Evolutionary conservation across 768 basidiomycete species (phyloP).

Genomic region (Gymnopilus dilepis): DNA sequence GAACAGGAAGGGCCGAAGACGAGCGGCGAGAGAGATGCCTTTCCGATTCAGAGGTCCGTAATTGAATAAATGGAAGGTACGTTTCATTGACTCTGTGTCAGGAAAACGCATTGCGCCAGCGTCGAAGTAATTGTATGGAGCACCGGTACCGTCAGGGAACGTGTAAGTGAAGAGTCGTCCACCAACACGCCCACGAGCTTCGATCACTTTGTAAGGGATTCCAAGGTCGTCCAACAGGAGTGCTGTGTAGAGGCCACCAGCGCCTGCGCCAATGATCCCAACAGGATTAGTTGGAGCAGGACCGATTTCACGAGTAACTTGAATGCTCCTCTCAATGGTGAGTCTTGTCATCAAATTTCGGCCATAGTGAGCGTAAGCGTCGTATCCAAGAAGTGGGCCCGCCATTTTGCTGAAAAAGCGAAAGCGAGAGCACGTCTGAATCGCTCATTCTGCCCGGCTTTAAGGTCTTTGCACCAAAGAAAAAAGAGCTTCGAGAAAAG

Average conservation of each 20-base stretch:
- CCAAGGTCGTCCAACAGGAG: slow-evolving; percentile 48
- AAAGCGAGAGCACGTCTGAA: no score
- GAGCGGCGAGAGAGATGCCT: slow-evolving; percentile 35
- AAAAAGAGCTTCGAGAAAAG: no score
- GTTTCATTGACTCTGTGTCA: slow-evolving; percentile 7
- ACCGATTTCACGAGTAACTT: neutral
- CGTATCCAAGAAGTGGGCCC: neutral
- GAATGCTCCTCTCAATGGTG: neutral
- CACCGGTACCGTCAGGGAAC: slow-evolving; percentile 32
- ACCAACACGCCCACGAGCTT: slow-evolving; percentile 44
- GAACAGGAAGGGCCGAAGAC: slow-evolving; percentile 17
- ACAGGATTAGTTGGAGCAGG: neutral
- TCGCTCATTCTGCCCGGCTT: no score
- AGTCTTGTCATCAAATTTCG: neutral
- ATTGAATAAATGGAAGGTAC: slow-evolving; percentile 7
- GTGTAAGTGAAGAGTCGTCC: slow-evolving; percentile 51
- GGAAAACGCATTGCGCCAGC: slow-evolving; percentile 50
- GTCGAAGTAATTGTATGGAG: slow-evolving; percentile 43
- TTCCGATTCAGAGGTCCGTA: slow-evolving; percentile 10
- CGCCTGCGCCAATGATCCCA: neutral
- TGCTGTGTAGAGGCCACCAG: slow-evolving; percentile 45
- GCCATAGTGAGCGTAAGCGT: neutral
- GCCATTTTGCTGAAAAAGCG: no score
- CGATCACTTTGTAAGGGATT: slow-evolving; percentile 52
- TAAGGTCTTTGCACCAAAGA: no score